phyloP scores from a whole-genome alignment of 305 asterid genomes.

The Caryopteris hybrid region DNA sequence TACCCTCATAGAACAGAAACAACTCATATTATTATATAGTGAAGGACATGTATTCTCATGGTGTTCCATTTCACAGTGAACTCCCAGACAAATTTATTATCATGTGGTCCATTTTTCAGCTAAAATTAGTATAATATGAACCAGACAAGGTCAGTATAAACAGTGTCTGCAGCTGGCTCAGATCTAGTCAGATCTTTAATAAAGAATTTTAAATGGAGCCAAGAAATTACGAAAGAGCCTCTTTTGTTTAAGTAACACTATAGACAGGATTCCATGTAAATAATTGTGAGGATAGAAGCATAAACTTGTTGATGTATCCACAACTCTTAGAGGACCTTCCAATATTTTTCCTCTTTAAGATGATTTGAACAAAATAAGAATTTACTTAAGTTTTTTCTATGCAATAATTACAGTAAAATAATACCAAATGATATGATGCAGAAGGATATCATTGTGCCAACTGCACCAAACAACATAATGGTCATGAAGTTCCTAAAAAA shows the following conservation, averaged over 20 bases:
- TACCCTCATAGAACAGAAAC: not conserved
- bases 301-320: not conserved
- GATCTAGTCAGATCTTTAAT: not conserved
- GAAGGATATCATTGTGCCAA: conserved; percentile 71
- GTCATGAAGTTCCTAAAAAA: conserved; percentile 58
- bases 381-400: not conserved
- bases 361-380: not conserved
- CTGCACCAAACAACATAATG: conserved; percentile 55
- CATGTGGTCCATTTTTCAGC: not conserved
- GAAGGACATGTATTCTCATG: no score
- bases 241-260: not conserved
- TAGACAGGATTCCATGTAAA: not conserved
- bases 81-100: not conserved
- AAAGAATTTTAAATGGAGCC: not conserved
- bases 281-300: not conserved
- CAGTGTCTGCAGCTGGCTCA: not conserved
- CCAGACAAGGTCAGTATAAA: not conserved
- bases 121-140: not conserved
- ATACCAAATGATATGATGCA: conserved; percentile 56
- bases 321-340: not conserved
- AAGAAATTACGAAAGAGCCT: not conserved
- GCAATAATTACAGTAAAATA: not conserved
- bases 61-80: no score
- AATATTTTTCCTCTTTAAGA: not conserved
- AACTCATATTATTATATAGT: not conserved